phyloP scores from a whole-genome alignment of 495 filamentous ascomycete genomes.

The Neurospora tetrasperma region DNA sequence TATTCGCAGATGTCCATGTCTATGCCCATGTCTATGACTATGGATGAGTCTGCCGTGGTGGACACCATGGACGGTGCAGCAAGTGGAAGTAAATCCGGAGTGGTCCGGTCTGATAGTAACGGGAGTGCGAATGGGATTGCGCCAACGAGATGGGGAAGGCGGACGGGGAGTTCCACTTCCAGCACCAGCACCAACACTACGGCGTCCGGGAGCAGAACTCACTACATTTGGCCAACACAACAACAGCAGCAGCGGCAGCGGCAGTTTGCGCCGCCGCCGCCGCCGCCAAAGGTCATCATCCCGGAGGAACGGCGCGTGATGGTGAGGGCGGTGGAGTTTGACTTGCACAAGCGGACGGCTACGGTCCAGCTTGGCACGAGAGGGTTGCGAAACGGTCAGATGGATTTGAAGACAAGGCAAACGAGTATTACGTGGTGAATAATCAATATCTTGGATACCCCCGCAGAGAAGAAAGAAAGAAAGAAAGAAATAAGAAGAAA shows the following conservation, averaged over 20 bases:
- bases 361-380: conserved; percentile 39
- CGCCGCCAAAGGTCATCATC: conserved; percentile 13
- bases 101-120: not conserved
- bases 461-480: not conserved
- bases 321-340: conserved; percentile 44
- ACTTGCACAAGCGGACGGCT: conserved; percentile 38
- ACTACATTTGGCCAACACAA: conserved; percentile 1
- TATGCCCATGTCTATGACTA: not conserved
- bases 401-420: conserved; percentile 31
- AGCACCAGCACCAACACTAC: too few species aligned
- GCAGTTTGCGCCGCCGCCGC: conserved; percentile 1
- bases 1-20: conserved; percentile 18
- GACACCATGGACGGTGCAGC: not conserved
- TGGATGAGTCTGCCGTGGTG: not conserved
- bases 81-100: not conserved
- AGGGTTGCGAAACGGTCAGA: conserved; percentile 35
- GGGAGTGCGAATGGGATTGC: not conserved
- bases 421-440: conserved; percentile 38
- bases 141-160: not conserved
- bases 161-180: conserved; percentile 1
- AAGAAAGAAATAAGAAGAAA: not conserved
- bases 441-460: not conserved
- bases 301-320: conserved; percentile 43
- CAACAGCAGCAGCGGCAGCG: not conserved
- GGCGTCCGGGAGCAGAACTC: not conserved